A percentile compares a stretch with the other conserved stretches of the same genome.
These are phyloP conservation scores for Phytophthora constricta DNA, from an alignment of 352 stramenopile genomes.

Conservation along the genomic window DNA sequence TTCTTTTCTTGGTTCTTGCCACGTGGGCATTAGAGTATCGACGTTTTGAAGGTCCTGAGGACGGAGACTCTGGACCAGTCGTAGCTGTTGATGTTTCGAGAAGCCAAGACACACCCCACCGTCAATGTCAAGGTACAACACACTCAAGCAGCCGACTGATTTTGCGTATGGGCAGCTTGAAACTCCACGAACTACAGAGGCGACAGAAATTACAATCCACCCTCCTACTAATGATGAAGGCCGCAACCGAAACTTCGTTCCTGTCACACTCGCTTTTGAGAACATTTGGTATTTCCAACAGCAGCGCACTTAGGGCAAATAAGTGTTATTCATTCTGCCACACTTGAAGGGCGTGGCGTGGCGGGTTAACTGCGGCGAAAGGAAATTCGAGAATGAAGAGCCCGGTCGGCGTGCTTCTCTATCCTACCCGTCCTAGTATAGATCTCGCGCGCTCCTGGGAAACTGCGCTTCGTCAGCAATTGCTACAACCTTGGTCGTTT, in stretches of 20 bases:
- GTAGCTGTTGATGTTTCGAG: not conserved
- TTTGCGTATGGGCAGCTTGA: slow-evolving; percentile 29
- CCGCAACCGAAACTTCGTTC: slow-evolving; percentile 35
- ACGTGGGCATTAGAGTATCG: slow-evolving; percentile 39
- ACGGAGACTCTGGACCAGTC: no score
- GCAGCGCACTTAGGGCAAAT: no score
- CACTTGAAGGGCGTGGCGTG: no score
- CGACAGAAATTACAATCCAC: slow-evolving; percentile 23
- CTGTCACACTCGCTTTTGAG: slow-evolving; percentile 51
- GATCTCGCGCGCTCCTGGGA: no score
- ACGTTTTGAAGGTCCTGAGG: slow-evolving; percentile 37
- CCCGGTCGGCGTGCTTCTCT: no score
- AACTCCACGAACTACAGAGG: slow-evolving; percentile 27
- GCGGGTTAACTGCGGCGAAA: no score
- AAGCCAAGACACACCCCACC: not conserved
- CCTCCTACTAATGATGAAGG: slow-evolving; percentile 6
- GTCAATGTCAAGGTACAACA: not conserved
- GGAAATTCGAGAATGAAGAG: no score
- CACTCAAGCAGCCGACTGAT: slow-evolving; percentile 8
- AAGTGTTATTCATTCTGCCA: no score
- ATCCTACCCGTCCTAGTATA: no score
- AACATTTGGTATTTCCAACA: slow-evolving; percentile 51
- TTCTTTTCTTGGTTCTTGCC: slow-evolving; percentile 43
- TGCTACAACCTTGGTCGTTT: no score
- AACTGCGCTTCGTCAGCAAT: no score